Conservation (phyloP, 192 early-diverging fungal species). For the Linnemannia schmuckeri region DNA sequence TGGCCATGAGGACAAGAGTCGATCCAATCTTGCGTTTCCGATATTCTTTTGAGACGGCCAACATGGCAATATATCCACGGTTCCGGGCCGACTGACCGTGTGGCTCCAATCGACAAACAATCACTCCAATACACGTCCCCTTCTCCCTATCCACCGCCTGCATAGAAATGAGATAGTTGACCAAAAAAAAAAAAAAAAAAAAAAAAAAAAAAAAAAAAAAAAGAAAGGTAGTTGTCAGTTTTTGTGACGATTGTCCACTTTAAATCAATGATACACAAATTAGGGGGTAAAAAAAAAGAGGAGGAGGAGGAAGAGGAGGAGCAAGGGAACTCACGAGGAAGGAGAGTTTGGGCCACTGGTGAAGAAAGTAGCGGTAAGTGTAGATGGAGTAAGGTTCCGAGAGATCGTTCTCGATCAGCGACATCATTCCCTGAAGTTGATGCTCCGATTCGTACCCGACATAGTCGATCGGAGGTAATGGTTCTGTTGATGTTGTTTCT, state of each 20-base stretch:
- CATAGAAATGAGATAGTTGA: background rate
- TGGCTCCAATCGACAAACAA: conserved; percentile 89
- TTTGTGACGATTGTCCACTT: conserved; percentile 69
- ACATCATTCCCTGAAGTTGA: conserved; percentile 82
- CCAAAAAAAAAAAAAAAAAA: background rate
- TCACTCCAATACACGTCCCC: conserved; percentile 81
- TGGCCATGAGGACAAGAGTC: conserved; percentile 77
- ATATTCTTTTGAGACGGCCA: conserved; percentile 88
- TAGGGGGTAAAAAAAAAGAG: conserved; percentile 82
- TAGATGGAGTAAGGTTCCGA: conserved; percentile 98
- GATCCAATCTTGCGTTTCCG: conserved; percentile 87
- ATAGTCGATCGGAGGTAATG: conserved; percentile 59
- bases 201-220: conserved; percentile 40
- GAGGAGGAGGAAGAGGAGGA: background rate
- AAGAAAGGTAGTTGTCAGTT: conserved; percentile 91
- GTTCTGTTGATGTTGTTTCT: background rate
- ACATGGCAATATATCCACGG: conserved; percentile 98
- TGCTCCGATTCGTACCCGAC: conserved; percentile 78
- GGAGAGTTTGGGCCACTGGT: conserved; percentile 91
- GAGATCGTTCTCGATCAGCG: conserved; percentile 92
- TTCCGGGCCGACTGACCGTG: conserved; percentile 66
- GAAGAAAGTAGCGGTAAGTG: conserved; percentile 96
- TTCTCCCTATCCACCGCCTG: conserved; percentile 69
- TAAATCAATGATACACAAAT: conserved; percentile 75
- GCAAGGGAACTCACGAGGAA: conserved; percentile 70